Conservation (phyloP, 2,329 filamentous ascomycete species). For the Diaporthe australafricana region DNA sequence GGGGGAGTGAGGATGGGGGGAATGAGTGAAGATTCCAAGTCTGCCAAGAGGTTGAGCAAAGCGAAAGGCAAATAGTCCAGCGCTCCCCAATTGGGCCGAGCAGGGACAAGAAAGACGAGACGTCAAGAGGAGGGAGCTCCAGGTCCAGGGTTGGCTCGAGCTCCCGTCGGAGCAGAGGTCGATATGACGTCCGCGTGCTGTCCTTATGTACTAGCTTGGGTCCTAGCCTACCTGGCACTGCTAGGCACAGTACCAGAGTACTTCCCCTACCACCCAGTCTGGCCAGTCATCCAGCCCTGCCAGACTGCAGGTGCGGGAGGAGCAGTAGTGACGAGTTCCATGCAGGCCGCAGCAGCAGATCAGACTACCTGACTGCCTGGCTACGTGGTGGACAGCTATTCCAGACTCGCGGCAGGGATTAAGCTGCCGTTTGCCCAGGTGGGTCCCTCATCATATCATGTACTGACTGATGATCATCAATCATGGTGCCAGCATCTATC, state of each 20-base stretch:
- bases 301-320: background rate
- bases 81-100: constrained; percentile 11
- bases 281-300: background rate
- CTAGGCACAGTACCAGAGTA: background rate
- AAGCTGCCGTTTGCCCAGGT: background rate
- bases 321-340: background rate
- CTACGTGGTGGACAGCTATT: constrained; percentile 12
- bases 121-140: constrained; percentile 17
- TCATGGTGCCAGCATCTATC: background rate
- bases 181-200: constrained; percentile 20
- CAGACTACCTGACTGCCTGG: background rate
- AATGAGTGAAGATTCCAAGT: constrained; percentile 1
- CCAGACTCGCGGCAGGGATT: background rate
- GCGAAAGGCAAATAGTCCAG: constrained; percentile 25
- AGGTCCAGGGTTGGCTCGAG: constrained; percentile 27
- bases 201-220: background rate
- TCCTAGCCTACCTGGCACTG: background rate
- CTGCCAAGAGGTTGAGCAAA: constrained; percentile 27
- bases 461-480: background rate
- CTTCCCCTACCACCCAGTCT: background rate
- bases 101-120: constrained; percentile 17
- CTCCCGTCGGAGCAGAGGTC: constrained; percentile 15
- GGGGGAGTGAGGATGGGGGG: background rate
- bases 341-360: background rate
- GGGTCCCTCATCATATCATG: background rate